These are phyloP conservation scores for Rhododendron molle DNA, from an alignment of 148 eudicot species.

Conservation along the genomic window DNA sequence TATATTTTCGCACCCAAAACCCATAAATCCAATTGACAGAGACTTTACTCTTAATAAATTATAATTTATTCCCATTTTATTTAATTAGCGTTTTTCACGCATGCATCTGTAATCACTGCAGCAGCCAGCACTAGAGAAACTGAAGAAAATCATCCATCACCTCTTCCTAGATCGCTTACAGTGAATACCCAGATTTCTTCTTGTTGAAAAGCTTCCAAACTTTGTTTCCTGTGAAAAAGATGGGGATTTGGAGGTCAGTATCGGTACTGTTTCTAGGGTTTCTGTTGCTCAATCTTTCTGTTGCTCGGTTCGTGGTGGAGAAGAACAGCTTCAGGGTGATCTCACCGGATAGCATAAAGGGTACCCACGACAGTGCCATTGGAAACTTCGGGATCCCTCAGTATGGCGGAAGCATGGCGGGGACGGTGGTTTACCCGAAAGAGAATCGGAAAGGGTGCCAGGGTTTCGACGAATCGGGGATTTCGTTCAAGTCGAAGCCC, in stretches of 20 bases:
- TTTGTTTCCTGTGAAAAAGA: neutral
- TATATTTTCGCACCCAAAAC: neutral
- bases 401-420: slow-evolving; percentile 86
- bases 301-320: slow-evolving; percentile 75
- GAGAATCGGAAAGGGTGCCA: slow-evolving; percentile 70
- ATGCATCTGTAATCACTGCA: neutral
- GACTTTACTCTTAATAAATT: neutral
- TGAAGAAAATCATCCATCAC: neutral
- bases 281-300: slow-evolving; percentile 21
- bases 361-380: slow-evolving; percentile 74
- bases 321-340: slow-evolving; percentile 79
- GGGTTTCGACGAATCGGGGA: slow-evolving; percentile 42
- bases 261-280: slow-evolving; percentile 43
- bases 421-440: slow-evolving; percentile 68
- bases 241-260: slow-evolving; percentile 12
- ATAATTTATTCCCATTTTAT: neutral
- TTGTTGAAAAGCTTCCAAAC: neutral
- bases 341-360: slow-evolving; percentile 67
- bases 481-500: slow-evolving; percentile 66
- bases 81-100: neutral
- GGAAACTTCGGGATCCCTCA: slow-evolving; percentile 93
- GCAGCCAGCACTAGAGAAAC: neutral
- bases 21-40: neutral
- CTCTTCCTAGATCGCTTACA: neutral
- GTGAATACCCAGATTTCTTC: neutral